Percentiles rank a stretch among this genome's conserved stretches.
Evolutionary conservation across 2,329 filamentous ascomycete species (phyloP).

Genomic region (Phoma sp.): DNA sequence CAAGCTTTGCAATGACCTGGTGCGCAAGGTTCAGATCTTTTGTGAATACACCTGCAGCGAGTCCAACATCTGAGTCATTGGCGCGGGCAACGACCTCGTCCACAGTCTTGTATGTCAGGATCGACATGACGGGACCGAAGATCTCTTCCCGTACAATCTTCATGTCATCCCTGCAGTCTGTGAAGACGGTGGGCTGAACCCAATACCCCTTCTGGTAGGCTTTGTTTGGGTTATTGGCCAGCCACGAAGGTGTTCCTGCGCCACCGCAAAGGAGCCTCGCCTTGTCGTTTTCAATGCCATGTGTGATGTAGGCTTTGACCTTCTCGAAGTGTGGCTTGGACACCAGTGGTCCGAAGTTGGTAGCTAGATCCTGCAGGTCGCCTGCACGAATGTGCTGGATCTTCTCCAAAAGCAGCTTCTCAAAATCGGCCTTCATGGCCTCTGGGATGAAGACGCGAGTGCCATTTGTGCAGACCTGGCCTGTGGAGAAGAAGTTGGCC

Average conservation of each 20-base stretch:
- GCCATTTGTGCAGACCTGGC: conserved; percentile 92
- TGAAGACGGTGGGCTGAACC: conserved; percentile 84
- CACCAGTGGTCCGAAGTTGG: conserved; percentile 85
- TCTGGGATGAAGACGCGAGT: conserved; percentile 83
- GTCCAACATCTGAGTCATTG: conserved; percentile 77
- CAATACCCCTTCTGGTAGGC: conserved; percentile 71
- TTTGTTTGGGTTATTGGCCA: conserved; percentile 50
- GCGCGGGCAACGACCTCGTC: conserved; percentile 74
- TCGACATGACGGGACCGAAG: conserved; percentile 85
- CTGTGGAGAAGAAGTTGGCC: conserved; percentile 90
- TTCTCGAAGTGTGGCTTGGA: conserved; percentile 77
- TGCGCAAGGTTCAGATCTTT: conserved; percentile 76
- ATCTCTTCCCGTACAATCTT: conserved; percentile 81
- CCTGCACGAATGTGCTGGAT: conserved; percentile 74
- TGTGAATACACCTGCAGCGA: conserved; percentile 85
- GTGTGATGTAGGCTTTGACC: conserved; percentile 75
- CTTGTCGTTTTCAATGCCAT: conserved; percentile 74
- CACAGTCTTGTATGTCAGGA: conserved; percentile 73
- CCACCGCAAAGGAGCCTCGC: conserved; percentile 79
- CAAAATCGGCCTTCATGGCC: conserved; percentile 69
- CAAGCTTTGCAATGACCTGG: conserved; percentile 69
- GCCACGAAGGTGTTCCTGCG: conserved; percentile 59
- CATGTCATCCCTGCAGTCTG: conserved; percentile 84
- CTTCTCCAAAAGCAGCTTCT: conserved; percentile 71
- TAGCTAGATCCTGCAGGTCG: conserved; percentile 71